Conservation (phyloP, 192 early-diverging fungal species). For the Coemansia sp. region DNA sequence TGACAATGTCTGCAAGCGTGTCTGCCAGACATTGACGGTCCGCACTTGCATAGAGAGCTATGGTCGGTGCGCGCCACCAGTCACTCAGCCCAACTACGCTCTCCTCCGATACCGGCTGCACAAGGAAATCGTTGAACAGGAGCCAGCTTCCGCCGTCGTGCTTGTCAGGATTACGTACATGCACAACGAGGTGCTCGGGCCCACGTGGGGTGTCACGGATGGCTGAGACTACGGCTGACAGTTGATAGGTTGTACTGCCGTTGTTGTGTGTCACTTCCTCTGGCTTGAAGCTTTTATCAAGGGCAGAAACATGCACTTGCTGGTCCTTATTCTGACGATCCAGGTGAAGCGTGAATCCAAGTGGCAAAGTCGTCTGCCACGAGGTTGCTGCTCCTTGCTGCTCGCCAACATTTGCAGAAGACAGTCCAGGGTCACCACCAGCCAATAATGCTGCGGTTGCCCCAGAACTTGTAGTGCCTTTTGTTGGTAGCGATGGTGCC, state of each 20-base stretch:
- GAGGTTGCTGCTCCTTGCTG: not conserved
- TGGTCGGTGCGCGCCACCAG: constrained; percentile 41
- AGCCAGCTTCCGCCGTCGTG: constrained; percentile 60
- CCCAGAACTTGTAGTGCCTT: not conserved
- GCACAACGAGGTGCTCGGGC: constrained; percentile 46
- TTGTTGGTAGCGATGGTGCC: not conserved
- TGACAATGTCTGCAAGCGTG: not conserved
- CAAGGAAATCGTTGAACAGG: constrained; percentile 95
- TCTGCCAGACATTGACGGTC: constrained; percentile 3
- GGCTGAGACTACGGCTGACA: constrained; percentile 43
- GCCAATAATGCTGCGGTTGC: not conserved
- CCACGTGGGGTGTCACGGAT: constrained; percentile 44
- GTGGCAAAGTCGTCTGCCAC: constrained; percentile 40
- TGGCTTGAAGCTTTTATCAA: not conserved
- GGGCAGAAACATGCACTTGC: constrained; percentile 3
- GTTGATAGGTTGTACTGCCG: constrained; percentile 2
- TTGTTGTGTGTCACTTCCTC: not conserved
- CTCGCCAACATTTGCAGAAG: not conserved
- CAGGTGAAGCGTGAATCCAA: constrained; percentile 15
- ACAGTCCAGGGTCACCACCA: not conserved
- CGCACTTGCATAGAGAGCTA: constrained; percentile 34
- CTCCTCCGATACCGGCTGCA: constrained; percentile 61
- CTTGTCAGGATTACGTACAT: constrained; percentile 31
- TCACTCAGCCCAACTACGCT: constrained; percentile 23
- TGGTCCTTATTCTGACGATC: not conserved